Conservation (phyloP, 208 protist genomes). For the Novymonas esmeraldas region DNA sequence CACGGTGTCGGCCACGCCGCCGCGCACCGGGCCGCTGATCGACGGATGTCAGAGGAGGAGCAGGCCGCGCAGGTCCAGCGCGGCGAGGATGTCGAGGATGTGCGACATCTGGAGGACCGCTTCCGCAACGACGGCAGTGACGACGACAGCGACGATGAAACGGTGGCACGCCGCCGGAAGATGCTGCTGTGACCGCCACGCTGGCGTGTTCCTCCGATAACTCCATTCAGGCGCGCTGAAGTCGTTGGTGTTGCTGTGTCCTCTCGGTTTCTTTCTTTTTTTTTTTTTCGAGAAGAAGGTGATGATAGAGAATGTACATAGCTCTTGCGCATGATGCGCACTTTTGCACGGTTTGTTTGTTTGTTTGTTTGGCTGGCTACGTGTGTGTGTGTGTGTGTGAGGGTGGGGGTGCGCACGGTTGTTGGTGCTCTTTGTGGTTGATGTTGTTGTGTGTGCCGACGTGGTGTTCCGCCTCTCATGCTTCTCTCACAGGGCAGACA, state of each 20-base stretch:
- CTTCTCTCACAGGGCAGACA: too few relatives aligned
- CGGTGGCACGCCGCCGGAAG: not conserved
- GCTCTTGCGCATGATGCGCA: not conserved
- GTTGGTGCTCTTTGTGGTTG: too few relatives aligned
- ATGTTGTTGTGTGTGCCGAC: not conserved
- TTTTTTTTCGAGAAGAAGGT: too few relatives aligned
- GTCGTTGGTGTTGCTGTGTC: too few relatives aligned
- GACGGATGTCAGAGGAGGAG: slow-evolving; percentile 43
- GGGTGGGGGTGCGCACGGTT: not conserved
- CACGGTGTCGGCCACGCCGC: not conserved
- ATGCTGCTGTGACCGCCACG: not conserved
- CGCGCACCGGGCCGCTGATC: not conserved
- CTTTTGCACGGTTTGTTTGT: not conserved
- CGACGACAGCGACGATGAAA: slow-evolving; percentile 38
- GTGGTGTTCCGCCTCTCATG: not conserved
- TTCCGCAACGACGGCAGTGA: slow-evolving; percentile 27
- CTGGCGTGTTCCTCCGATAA: too few relatives aligned
- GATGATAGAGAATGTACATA: not conserved
- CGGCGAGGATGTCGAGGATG: slow-evolving; percentile 59
- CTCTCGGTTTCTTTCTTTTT: not conserved
- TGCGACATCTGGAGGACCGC: slow-evolving; percentile 46
- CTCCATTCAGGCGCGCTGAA: too few relatives aligned
- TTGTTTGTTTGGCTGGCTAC: not conserved
- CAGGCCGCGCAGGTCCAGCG: slow-evolving; percentile 40
- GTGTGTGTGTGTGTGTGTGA: slow-evolving; percentile 1